Percentiles rank a stretch among this genome's conserved stretches.
phyloP scores from a whole-genome alignment of 139 green algal genomes.

The Tetradesmus lagerheimii region DNA sequence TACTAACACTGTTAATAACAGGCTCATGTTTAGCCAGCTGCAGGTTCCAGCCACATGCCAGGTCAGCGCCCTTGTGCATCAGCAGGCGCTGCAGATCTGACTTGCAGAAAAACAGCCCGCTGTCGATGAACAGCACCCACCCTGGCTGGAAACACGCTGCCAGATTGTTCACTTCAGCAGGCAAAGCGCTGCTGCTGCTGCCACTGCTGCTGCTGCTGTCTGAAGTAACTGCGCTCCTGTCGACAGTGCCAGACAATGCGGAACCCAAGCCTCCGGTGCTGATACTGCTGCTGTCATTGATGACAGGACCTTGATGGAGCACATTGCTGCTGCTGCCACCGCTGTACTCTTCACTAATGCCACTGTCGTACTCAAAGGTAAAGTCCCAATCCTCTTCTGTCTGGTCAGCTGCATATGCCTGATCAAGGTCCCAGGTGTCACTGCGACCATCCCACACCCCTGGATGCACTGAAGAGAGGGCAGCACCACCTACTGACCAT shows the following conservation, averaged over 20 bases:
- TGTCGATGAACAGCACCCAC: slow-evolving; percentile 30
- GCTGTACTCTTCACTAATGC: background rate
- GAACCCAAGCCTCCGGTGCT: background rate
- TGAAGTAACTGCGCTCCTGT: background rate
- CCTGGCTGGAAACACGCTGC: slow-evolving; percentile 10
- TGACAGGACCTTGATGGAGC: background rate
- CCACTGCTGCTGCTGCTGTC: background rate
- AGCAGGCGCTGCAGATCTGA: slow-evolving; percentile 23
- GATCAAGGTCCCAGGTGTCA: background rate
- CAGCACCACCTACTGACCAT: background rate
- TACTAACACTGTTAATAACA: background rate
- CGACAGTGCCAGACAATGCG: background rate
- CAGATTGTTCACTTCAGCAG: background rate
- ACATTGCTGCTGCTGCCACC: background rate
- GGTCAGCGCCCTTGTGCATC: slow-evolving; percentile 16
- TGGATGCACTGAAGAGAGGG: background rate
- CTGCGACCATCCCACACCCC: background rate
- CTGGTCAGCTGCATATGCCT: background rate
- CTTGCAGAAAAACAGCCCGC: slow-evolving; percentile 23
- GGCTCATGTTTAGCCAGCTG: background rate
- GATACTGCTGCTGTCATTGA: background rate
- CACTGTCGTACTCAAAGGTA: background rate
- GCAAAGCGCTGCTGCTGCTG: background rate
- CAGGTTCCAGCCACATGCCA: slow-evolving; percentile 28
- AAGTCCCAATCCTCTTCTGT: background rate